phyloP scores from a whole-genome alignment of 176 grass and related monocot species.

The Carex cristatella region DNA sequence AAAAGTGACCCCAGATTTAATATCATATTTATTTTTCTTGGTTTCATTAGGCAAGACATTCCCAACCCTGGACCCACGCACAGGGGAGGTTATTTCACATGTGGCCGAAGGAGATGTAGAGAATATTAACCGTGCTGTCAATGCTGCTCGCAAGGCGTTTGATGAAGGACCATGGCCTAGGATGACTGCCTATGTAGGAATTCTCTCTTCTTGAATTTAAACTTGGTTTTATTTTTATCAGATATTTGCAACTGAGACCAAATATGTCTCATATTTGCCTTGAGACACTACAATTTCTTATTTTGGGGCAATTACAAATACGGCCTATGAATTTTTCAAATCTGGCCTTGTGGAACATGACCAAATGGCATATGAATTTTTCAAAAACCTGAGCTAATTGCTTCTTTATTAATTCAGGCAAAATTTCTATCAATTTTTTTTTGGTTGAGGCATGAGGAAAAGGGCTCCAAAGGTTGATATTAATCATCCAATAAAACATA shows the following conservation, averaged over 20 bases:
- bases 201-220: not conserved
- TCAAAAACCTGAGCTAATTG: not conserved
- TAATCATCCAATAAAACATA: not conserved
- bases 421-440: not conserved
- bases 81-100: slow-evolving; percentile 68
- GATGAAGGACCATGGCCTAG: slow-evolving; percentile 85
- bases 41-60: slow-evolving; percentile 56
- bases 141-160: slow-evolving; percentile 71
- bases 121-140: slow-evolving; percentile 50
- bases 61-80: slow-evolving; percentile 65
- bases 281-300: not conserved
- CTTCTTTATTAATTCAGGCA: not conserved
- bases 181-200: slow-evolving; percentile 38
- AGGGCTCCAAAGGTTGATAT: not conserved
- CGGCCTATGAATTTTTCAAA: not conserved
- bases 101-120: slow-evolving; percentile 63
- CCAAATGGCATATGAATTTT: not conserved
- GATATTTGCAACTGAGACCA: not conserved
- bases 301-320: not conserved
- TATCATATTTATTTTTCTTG: too few relatives aligned
- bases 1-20: not conserved
- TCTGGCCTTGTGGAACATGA: not conserved
- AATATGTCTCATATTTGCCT: not conserved
- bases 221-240: not conserved
- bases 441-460: not conserved